These are phyloP conservation scores for Polyporus arcularius DNA, from an alignment of 768 basidiomycete genomes.

Conservation along the genomic window DNA sequence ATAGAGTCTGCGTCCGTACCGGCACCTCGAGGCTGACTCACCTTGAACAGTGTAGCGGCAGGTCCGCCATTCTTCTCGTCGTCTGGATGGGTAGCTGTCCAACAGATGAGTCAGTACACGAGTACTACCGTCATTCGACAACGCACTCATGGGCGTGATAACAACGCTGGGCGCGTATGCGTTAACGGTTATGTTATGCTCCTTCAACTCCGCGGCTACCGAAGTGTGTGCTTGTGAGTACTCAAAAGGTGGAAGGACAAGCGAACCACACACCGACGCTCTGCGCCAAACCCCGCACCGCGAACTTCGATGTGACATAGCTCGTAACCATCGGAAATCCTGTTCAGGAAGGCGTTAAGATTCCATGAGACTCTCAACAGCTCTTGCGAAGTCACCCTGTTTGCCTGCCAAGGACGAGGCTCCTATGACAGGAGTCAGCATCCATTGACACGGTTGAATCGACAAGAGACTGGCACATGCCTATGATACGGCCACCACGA, in stretches of 20 bases:
- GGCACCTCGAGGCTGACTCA: background rate
- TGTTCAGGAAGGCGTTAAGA: background rate
- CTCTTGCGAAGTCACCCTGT: slow-evolving; percentile 20
- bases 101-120: background rate
- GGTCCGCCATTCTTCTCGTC: slow-evolving; percentile 1
- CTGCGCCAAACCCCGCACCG: slow-evolving; percentile 44
- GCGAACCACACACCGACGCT: slow-evolving; percentile 30
- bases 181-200: slow-evolving; percentile 28
- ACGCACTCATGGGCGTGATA: slow-evolving; percentile 33
- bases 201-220: slow-evolving; percentile 11
- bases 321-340: slow-evolving; percentile 5
- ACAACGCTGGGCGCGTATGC: slow-evolving; percentile 41
- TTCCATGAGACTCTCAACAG: background rate
- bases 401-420: slow-evolving; percentile 36
- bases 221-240: too few relatives aligned
- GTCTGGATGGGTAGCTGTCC: background rate
- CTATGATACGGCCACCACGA: slow-evolving; percentile 43
- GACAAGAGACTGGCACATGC: slow-evolving; percentile 16
- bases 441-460: background rate
- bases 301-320: slow-evolving; percentile 44
- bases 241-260: background rate
- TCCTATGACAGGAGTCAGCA: background rate
- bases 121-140: background rate
- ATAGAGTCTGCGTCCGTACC: too few relatives aligned
- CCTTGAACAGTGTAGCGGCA: background rate